Percentiles rank a stretch among this genome's conserved stretches.
phyloP scores from a whole-genome alignment of 2,329 filamentous ascomycete species.

The Furcasterigmium sp. region DNA sequence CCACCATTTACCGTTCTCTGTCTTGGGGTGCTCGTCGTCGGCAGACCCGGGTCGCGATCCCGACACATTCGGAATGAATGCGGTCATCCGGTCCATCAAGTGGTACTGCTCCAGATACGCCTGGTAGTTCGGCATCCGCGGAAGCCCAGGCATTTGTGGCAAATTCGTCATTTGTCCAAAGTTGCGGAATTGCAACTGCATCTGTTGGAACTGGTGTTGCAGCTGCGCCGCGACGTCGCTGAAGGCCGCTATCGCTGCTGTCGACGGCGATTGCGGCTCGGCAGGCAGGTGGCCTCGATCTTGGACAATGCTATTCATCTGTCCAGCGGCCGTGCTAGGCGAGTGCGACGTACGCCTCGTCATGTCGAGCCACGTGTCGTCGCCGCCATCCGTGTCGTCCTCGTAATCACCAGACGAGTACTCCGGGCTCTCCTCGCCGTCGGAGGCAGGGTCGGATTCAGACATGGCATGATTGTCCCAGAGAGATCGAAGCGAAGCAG shows the following conservation, averaged over 20 bases:
- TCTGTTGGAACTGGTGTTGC: slow-evolving; percentile 65
- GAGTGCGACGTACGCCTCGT: slow-evolving; percentile 15
- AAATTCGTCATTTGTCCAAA: slow-evolving; percentile 56
- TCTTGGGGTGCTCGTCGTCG: slow-evolving; percentile 31
- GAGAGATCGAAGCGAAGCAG: slow-evolving; percentile 60
- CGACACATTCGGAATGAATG: slow-evolving; percentile 63
- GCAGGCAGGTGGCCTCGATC: slow-evolving; percentile 13
- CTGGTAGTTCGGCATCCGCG: slow-evolving; percentile 68
- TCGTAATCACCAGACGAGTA: slow-evolving; percentile 40
- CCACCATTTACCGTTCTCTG: slow-evolving; percentile 59
- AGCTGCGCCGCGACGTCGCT: slow-evolving; percentile 69
- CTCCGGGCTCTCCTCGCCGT: slow-evolving; percentile 33
- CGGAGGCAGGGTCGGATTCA: neutral
- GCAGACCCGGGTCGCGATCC: slow-evolving; percentile 43
- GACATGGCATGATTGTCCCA: slow-evolving; percentile 46
- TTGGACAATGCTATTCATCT: slow-evolving; percentile 6
- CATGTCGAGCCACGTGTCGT: slow-evolving; percentile 30
- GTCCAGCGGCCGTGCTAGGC: slow-evolving; percentile 13
- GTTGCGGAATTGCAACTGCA: slow-evolving; percentile 55
- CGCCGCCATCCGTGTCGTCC: slow-evolving; percentile 30
- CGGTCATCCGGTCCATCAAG: slow-evolving; percentile 67
- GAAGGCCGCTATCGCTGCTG: slow-evolving; percentile 62
- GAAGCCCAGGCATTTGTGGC: slow-evolving; percentile 47
- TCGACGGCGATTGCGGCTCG: slow-evolving; percentile 46
- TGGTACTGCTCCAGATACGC: slow-evolving; percentile 53